Conservation (phyloP, 179 eudicot species). For the Vitellaria paradoxa region DNA sequence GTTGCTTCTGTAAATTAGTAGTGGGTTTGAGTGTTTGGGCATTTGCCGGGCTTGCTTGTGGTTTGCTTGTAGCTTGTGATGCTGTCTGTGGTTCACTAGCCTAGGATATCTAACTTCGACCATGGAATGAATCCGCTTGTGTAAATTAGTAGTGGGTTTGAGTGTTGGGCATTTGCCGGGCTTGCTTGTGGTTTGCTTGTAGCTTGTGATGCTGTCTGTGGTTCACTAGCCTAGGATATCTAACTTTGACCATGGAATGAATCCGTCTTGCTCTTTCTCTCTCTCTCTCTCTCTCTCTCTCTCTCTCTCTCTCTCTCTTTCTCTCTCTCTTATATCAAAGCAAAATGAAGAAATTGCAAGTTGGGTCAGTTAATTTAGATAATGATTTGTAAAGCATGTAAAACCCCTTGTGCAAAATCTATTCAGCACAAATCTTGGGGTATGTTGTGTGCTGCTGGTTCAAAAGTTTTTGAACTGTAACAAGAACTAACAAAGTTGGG, state of each 20-base stretch:
- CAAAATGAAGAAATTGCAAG: not conserved
- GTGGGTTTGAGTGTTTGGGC: not conserved
- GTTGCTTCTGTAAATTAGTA: slow-evolving; percentile 29
- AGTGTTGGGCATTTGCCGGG: too few species aligned
- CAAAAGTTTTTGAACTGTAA: too few species aligned
- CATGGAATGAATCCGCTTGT: slow-evolving; percentile 4
- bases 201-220: slow-evolving; percentile 15
- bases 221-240: slow-evolving; percentile 21
- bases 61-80: not conserved
- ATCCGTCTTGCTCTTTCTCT: not conserved
- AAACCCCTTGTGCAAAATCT: not conserved
- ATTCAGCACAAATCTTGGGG: too few species aligned
- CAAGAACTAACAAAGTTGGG: too few species aligned
- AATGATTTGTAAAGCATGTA: not conserved
- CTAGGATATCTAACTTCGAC: slow-evolving; percentile 10
- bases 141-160: slow-evolving; percentile 38
- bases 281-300: not conserved
- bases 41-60: not conserved
- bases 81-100: slow-evolving; percentile 20
- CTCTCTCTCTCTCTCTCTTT: not conserved
- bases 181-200: too few species aligned
- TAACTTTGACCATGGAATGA: not conserved
- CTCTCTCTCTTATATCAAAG: not conserved
- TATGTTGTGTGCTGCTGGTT: too few species aligned
- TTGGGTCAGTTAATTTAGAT: not conserved